Evolutionary conservation across 306 rosid genomes (phyloP).

Genomic region (Notholithocarpus densiflorus): DNA sequence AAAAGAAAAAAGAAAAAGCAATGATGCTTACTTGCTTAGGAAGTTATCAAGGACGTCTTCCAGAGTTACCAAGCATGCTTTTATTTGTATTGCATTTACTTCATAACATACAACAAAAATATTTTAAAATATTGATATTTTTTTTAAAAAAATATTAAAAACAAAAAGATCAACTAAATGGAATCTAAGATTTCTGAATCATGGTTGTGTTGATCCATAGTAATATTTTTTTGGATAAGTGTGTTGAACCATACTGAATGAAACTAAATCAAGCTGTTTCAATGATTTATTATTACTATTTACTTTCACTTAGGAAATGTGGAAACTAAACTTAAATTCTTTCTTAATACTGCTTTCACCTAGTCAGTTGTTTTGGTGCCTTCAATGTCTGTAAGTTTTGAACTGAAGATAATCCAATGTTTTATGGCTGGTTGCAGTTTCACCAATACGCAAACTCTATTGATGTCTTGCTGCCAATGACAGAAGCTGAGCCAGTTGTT

Average conservation of each 20-base stretch:
- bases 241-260: neutral
- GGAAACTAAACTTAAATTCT: neutral
- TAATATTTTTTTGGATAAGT: too few species aligned
- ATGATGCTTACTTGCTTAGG: too few species aligned
- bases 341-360: neutral
- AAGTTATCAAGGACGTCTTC: too few species aligned
- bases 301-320: neutral
- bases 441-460: constrained; percentile 20
- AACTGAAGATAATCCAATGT: neutral
- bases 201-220: neutral
- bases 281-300: neutral
- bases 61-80: too few species aligned
- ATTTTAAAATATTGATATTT: neutral
- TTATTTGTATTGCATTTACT: neutral
- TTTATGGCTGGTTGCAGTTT: constrained; percentile 36
- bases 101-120: neutral
- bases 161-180: neutral
- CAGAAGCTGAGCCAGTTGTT: neutral
- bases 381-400: neutral
- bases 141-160: too few species aligned
- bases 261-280: neutral
- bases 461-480: constrained; percentile 18
- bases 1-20: too few species aligned
- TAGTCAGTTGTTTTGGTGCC: neutral
- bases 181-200: neutral